A percentile compares a stretch with the other conserved stretches of the same genome.
Evolutionary conservation across 768 basidiomycete genomes (phyloP).

Genomic region (Naganishia friedmannii): DNA sequence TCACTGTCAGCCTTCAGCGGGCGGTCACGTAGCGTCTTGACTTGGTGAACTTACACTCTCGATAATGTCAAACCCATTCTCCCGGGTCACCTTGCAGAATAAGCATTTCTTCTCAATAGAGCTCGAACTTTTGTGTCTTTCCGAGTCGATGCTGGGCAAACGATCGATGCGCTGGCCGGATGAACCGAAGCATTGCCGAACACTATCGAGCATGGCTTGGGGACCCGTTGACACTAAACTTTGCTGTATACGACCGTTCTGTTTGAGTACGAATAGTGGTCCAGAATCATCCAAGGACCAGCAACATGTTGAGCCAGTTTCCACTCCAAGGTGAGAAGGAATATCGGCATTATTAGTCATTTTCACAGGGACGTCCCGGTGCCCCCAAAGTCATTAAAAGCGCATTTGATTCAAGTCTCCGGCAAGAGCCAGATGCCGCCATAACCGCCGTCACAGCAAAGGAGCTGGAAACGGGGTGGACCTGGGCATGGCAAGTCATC

Average conservation of each 20-base stretch:
- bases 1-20: neutral
- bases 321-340: too few species aligned
- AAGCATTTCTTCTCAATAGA: constrained; percentile 35
- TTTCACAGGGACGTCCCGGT: too few species aligned
- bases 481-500: neutral
- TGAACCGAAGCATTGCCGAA: constrained; percentile 11
- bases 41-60: constrained; percentile 35
- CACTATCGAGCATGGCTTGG: neutral
- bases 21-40: neutral
- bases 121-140: too few species aligned
- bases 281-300: too few species aligned
- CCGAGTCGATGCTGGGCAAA: constrained; percentile 3
- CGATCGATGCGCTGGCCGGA: neutral
- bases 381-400: too few species aligned
- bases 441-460: neutral
- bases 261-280: too few species aligned
- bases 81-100: constrained; percentile 43
- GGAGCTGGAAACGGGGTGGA: neutral
- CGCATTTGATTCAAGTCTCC: too few species aligned
- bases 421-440: constrained; percentile 1
- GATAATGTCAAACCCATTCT: constrained; percentile 42
- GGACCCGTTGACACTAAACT: too few species aligned
- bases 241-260: too few species aligned
- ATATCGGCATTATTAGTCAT: too few species aligned
- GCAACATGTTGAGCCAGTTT: too few species aligned